These are phyloP conservation scores for Aspergillus sclerotioniger DNA, from an alignment of 495 filamentous ascomycete genomes.

Conservation along the genomic window DNA sequence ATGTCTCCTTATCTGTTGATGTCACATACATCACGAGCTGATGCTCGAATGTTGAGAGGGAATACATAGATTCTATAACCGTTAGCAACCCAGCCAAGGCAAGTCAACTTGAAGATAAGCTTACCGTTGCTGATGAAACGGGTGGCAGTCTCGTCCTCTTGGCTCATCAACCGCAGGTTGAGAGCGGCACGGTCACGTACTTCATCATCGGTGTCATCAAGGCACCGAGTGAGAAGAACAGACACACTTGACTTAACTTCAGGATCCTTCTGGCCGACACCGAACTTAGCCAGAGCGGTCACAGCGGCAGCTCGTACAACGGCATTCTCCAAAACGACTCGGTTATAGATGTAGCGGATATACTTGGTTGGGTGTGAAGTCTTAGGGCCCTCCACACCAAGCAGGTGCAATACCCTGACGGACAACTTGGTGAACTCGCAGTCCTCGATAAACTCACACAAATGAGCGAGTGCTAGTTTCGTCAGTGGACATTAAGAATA, in stretches of 20 bases:
- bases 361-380: conserved; percentile 97
- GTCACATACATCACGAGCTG: conserved; percentile 98
- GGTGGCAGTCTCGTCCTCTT: conserved; percentile 79
- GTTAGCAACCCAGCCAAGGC: conserved; percentile 20
- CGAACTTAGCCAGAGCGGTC: conserved; percentile 94
- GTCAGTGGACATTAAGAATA: not conserved
- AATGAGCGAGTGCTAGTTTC: conserved; percentile 74
- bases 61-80: conserved; percentile 65
- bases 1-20: conserved; percentile 79
- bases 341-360: conserved; percentile 99
- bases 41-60: conserved; percentile 92
- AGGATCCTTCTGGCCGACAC: conserved; percentile 91
- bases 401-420: conserved; percentile 87
- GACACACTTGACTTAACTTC: conserved; percentile 94
- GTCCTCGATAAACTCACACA: conserved; percentile 99
- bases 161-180: conserved; percentile 82
- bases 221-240: conserved; percentile 86
- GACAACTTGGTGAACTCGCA: conserved; percentile 99
- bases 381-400: conserved; percentile 92
- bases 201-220: conserved; percentile 98
- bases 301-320: conserved; percentile 94
- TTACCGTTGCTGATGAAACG: conserved; percentile 90
- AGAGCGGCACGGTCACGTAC: conserved; percentile 93
- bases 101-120: conserved; percentile 13
- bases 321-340: conserved; percentile 95